Base-by-base conservation (phyloP, 495 filamentous ascomycete genomes). In the Achaetomiella virescens region DNA sequence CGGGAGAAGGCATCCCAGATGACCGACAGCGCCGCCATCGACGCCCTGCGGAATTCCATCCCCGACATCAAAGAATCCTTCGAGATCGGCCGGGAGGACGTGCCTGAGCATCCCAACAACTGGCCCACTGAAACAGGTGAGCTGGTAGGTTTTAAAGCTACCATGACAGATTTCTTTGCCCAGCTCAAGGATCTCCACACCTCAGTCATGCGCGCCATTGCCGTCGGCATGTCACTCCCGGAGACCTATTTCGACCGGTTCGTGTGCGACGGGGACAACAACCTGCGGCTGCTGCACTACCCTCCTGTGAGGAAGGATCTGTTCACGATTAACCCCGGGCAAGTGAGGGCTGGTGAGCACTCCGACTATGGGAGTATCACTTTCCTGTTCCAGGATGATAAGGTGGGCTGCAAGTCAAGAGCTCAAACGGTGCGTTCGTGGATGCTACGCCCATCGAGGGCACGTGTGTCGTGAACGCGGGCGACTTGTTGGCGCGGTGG, bases 361-460 rank as follows among this genome's bases (percentile, higher is more conserved):
- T 88, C 84, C 17, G 92, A 97, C 63, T 96, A 96, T 62, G 92
- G 91, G 2, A 88, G 82, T 0, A 80, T 96, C 58, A 96, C 92
- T 1, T 71, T 96, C 31, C 78, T 97, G 17, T 97, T 97, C 72
- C 92, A 97, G 67, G 92, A 96, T 72, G 60, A 73, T 36, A 72
- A 82, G 22, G 92, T 1, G 92, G 92, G 0, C 65, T 97, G 54
- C 91, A 97, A 71, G 91, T 96, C 10, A 81, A 83, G 64, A 85
- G 81, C 36, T 88, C 90, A 0, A 81, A 80, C 27, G 88, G 88
- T 0, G 83, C 76, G 0, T 97, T 90, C 66, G 81, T 96, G 17
- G 83, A 95, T 63, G 92, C 88, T 17, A 87, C 79, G 27, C 92
- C 92, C 0, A 89, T 95, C 51, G 75, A 83, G 27, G 86, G 83